Percentiles rank a stretch among this genome's conserved stretches.
Evolutionary conservation across 1,139 yeast species (phyloP).

Genomic region (Pichia sp.): DNA sequence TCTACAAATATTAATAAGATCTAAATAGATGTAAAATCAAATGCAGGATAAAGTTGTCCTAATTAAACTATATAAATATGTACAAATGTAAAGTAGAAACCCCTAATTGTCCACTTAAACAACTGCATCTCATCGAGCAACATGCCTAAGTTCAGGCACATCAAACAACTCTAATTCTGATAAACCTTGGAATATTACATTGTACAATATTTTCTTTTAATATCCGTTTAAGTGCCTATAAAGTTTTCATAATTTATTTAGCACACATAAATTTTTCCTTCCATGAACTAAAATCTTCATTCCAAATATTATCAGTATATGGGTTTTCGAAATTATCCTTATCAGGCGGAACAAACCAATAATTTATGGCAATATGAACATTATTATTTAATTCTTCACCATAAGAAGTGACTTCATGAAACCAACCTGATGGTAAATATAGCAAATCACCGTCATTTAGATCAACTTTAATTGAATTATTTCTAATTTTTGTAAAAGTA

Average conservation of each 20-base stretch:
- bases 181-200: too few relatives aligned
- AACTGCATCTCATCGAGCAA: too few relatives aligned
- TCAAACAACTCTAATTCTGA: too few relatives aligned
- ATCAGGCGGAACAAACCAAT: slow-evolving; percentile 69
- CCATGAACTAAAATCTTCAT: slow-evolving; percentile 3
- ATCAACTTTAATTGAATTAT: slow-evolving; percentile 33
- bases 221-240: too few relatives aligned
- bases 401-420: slow-evolving; percentile 72
- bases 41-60: too few relatives aligned
- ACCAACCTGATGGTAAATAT: slow-evolving; percentile 73
- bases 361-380: slow-evolving; percentile 59
- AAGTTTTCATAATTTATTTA: not conserved
- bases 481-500: slow-evolving; percentile 35
- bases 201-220: too few relatives aligned
- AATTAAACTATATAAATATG: too few relatives aligned
- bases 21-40: too few relatives aligned
- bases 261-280: slow-evolving; percentile 25
- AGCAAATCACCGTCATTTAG: slow-evolving; percentile 59
- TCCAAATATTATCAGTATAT: slow-evolving; percentile 33
- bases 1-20: too few relatives aligned
- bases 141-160: too few relatives aligned
- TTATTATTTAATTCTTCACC: slow-evolving; percentile 31
- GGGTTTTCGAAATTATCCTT: slow-evolving; percentile 29
- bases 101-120: too few relatives aligned
- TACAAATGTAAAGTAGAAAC: too few relatives aligned